Evolutionary conservation across 305 asterid genomes (phyloP), one percentile per base, ranked within the genome.

Genomic region (Fraxinus dipetala): DNA sequence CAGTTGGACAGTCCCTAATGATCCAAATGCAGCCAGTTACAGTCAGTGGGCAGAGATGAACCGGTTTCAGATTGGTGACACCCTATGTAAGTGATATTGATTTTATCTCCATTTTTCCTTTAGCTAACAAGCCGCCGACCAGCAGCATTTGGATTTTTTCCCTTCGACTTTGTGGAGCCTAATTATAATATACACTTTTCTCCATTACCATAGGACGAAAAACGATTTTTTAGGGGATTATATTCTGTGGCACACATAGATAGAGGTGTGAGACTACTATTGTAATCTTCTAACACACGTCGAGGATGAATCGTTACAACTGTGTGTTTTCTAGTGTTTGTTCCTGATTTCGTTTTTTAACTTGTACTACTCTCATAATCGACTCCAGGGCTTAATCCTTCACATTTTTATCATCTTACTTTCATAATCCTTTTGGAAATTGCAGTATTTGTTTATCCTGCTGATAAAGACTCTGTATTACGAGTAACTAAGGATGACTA

Each of bases 21-120:
- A 91, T 84, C 82, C 97, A 6, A 88, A 88, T 78, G 82, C 90
- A 38, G 78, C 89, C 24, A 61, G 75, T 73, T 92, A 88, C 86
- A 91, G 88, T 65, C 89, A 88, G 16, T 93, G 98, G 98, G 97
- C 98, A 13, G 86, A 90, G 59, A 89, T 63, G 14, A 87, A 59
- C 78, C 85, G 97, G 30, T 93, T 92, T 59, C 97, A 92, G 67
- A 83, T 89, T 6, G 98, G 94, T 0, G 98, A 93, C 81, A 81
- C 91, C 10, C 54, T 93, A 5, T 31, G 98, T 93, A 88, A 89
- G 95, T 70, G 35, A 24, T 24, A 30, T 63, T 65, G 16, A 65
- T 65, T 24, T 65, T 26, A 26, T 24, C 40, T 30, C 24, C 11
- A 13, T 14, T 30, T 28, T 69, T 10, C 73, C n/a, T 26, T 65